phyloP scores from a whole-genome alignment of 2,329 filamentous ascomycete genomes.

The Xylariaceae sp. region DNA sequence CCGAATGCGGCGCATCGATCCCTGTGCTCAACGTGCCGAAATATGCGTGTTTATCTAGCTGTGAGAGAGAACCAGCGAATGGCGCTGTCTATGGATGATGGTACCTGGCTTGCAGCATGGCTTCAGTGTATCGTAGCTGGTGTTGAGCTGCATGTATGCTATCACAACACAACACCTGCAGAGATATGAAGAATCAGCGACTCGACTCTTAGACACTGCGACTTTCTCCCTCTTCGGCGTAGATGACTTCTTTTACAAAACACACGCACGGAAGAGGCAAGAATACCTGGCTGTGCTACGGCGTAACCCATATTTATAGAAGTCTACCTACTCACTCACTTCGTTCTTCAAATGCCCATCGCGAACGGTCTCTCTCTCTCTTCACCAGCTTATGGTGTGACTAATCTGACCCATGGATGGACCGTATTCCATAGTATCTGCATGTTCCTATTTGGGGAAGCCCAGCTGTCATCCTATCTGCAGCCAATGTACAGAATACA shows the following conservation, averaged over 20 bases:
- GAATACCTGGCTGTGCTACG: no score
- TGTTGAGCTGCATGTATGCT: no score
- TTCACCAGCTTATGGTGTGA: background rate
- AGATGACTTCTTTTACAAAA: no score
- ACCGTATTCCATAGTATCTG: conserved; percentile 1
- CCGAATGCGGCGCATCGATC: background rate
- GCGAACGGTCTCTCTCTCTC: conserved; percentile 1
- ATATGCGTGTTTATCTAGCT: background rate
- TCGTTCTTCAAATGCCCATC: background rate
- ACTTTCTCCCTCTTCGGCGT: no score
- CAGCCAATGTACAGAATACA: background rate
- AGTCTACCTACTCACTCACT: no score
- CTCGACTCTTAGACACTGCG: no score
- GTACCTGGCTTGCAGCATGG: no score
- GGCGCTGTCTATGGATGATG: background rate
- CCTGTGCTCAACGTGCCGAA: conserved; percentile 9
- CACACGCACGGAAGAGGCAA: no score
- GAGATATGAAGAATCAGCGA: no score
- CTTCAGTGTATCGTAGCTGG: no score
- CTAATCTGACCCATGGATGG: background rate
- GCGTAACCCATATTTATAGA: no score
- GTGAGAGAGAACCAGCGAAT: background rate
- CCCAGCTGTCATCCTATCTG: conserved; percentile 8
- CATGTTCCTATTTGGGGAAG: conserved; percentile 16
- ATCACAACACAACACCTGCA: no score